Evolutionary conservation across 225 moss, liverwort and hornwort species (phyloP).

Genomic region (Sphagnum contortum): DNA sequence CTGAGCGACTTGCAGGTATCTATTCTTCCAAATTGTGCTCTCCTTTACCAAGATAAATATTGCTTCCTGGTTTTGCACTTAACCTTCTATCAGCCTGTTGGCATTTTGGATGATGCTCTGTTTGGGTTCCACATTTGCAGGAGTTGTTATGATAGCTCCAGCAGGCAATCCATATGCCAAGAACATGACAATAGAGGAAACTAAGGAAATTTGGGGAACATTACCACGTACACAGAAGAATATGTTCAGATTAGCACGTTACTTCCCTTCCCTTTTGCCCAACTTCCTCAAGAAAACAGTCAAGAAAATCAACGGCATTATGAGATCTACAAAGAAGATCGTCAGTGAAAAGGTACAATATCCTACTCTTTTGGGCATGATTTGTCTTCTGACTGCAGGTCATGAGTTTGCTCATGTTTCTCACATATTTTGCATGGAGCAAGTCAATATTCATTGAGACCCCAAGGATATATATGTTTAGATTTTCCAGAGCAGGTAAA

Average conservation of each 20-base stretch:
- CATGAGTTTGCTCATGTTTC: too few relatives aligned
- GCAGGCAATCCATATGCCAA: conserved; percentile 57
- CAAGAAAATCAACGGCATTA: conserved; percentile 40
- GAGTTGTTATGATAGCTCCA: conserved; percentile 77
- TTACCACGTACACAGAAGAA: conserved; percentile 38
- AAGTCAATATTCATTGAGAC: too few relatives aligned
- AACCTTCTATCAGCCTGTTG: too few relatives aligned
- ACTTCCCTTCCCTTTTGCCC: conserved; percentile 58
- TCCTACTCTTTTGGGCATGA: too few relatives aligned
- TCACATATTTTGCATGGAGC: too few relatives aligned
- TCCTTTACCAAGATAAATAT: too few relatives aligned
- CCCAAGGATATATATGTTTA: too few relatives aligned
- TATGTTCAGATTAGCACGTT: conserved; percentile 43
- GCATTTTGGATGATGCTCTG: too few relatives aligned
- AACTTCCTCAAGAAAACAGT: conserved; percentile 42
- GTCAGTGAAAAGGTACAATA: conserved; percentile 31
- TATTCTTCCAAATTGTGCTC: too few relatives aligned
- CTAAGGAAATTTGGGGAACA: conserved; percentile 57
- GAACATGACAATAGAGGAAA: conserved; percentile 56
- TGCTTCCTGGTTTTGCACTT: too few relatives aligned
- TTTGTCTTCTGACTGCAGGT: too few relatives aligned
- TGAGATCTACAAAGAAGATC: conserved; percentile 19
- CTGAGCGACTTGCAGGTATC: conserved; percentile 72
- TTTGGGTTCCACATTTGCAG: conserved; percentile 11
- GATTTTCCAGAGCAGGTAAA: too few relatives aligned